Evolutionary conservation across 148 eudicot species (phyloP), one percentile per base, ranked within the genome.

Genomic region (Persicaria maculosa): DNA sequence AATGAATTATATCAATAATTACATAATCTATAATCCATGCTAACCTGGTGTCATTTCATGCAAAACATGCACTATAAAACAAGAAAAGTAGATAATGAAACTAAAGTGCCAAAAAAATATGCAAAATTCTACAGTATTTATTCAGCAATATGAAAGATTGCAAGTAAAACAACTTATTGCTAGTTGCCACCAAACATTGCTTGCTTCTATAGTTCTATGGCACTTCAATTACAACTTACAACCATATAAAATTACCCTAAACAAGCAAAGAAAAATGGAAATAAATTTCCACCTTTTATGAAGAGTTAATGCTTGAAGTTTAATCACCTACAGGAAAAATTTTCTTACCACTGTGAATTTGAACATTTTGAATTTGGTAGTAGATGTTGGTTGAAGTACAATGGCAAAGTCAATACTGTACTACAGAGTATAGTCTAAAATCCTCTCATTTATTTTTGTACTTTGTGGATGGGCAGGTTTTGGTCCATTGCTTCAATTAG

Each of bases 161-260:
- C 64, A 58, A 58, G n/a, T 3, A 58, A 3, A 12, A 58, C 4
- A 58, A 19, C 12, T 6, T 62, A 62, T 62, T 62, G 68, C n/a
- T n/a, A n/a, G n/a, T n/a, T 50, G 55, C 45, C 36, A 64, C 46
- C 69, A 31, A 64, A 64, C 69, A 64, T 64, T 64, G n/a, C 36
- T 31, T 31, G 40, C 3, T 31, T 31, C 0, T n/a, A n/a, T n/a
- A n/a, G n/a, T 31, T 31, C 40, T 31, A 31, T 0, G 40, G 2
- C 3, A 31, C 40, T 31, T 31, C 40, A 31, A 31, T 31, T 31
- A 31, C 3, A 31, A 31, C 2, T 31, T 31, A 31, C 40, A 31
- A 31, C 40, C 40, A 31, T 31, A 31, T 31, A 31, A 31, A 31
- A 31, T 31, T 31, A 31, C 0, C 40, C 40, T 31, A 31, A 31